These are phyloP conservation scores for Mentha longifolia DNA, from an alignment of 257 asterid species.

Conservation along the genomic window DNA sequence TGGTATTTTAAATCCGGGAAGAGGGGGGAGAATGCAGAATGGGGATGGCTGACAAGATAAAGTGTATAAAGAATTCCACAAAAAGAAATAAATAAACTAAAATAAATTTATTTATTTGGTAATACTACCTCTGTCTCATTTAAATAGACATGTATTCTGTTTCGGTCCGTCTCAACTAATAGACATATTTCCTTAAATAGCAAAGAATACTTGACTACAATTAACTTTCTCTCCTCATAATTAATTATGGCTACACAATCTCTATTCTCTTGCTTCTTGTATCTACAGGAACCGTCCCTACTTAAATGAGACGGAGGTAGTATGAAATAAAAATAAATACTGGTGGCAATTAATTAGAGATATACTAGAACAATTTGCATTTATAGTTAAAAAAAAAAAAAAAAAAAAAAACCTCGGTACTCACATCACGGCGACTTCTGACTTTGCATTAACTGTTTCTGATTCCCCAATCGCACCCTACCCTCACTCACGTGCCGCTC, in stretches of 20 bases:
- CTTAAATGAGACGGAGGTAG: too few relatives aligned
- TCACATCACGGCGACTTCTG: conserved; percentile 50
- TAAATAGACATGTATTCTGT: too few relatives aligned
- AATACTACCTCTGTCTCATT: too few relatives aligned
- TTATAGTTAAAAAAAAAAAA: neutral
- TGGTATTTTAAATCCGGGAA: neutral
- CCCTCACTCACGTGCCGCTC: conserved; percentile 6
- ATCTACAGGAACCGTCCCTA: too few relatives aligned
- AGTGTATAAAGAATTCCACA: neutral
- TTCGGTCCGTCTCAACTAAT: too few relatives aligned
- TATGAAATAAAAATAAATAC: too few relatives aligned
- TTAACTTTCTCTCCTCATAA: too few relatives aligned
- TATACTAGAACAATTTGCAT: neutral
- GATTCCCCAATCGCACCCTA: conserved; percentile 47
- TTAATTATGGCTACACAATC: too few relatives aligned
- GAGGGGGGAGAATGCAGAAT: neutral
- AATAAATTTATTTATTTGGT: too few relatives aligned
- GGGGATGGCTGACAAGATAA: neutral
- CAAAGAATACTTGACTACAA: too few relatives aligned
- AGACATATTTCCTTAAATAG: too few relatives aligned
- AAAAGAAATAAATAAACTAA: neutral
- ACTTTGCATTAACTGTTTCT: conserved; percentile 53
- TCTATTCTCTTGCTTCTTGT: too few relatives aligned
- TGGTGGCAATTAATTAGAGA: neutral
- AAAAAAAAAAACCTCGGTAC: conserved; percentile 53